These are phyloP conservation scores for Ramaria sp. DNA, from an alignment of 768 basidiomycete species.

Conservation along the genomic window DNA sequence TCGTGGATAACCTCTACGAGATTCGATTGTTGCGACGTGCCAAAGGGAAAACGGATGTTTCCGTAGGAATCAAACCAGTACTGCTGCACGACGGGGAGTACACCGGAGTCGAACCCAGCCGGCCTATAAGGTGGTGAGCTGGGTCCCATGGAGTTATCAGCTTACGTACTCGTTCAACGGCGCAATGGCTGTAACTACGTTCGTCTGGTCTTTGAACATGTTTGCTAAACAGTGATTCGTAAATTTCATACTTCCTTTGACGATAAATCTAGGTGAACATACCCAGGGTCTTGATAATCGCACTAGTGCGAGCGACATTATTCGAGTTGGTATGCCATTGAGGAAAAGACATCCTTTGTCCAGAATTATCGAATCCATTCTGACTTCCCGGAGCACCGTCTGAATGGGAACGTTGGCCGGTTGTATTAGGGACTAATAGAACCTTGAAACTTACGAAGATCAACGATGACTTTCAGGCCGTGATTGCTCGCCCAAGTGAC, in stretches of 20 bases:
- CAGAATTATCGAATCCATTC: conserved; percentile 80
- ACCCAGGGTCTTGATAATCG: conserved; percentile 39
- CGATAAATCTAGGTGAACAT: not conserved
- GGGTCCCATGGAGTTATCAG: not conserved
- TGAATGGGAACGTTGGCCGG: not conserved
- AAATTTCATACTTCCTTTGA: not conserved
- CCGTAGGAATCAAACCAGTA: conserved; percentile 70
- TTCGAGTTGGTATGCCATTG: conserved; percentile 57
- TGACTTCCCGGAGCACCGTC: conserved; percentile 67
- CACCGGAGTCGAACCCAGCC: conserved; percentile 46
- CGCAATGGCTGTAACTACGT: conserved; percentile 57
- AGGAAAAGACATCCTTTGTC: conserved; percentile 49
- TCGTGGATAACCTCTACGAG: conserved; percentile 62
- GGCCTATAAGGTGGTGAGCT: conserved; percentile 34
- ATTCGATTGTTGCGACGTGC: conserved; percentile 36
- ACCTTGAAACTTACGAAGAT: conserved; percentile 43
- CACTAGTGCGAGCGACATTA: conserved; percentile 57
- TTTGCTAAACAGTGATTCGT: conserved; percentile 22
- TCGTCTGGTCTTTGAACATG: conserved; percentile 41
- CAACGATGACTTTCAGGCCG: conserved; percentile 73
- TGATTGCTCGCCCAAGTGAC: conserved; percentile 58
- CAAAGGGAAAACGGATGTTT: conserved; percentile 54
- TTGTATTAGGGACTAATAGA: not conserved
- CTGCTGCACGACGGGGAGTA: conserved; percentile 42
- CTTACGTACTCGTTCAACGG: conserved; percentile 61